phyloP scores from a whole-genome alignment of 257 asterid genomes.

The Penstemon newberryi region DNA sequence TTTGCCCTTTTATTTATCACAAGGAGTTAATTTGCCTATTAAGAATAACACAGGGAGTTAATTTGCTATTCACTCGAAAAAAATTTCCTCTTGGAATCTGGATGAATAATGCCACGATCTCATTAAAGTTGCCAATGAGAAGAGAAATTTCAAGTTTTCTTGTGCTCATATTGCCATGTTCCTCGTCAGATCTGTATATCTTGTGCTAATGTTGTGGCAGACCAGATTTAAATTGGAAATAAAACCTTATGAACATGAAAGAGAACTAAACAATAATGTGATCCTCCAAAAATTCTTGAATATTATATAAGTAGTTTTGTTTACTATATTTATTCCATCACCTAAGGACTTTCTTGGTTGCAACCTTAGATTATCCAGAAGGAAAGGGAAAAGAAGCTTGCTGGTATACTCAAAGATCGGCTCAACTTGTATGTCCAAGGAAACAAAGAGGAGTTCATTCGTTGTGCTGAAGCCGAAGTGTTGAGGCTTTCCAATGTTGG shows the following conservation, averaged over 20 bases:
- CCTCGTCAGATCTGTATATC: too few species aligned
- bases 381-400: conserved; percentile 98
- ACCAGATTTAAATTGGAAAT: neutral
- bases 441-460: conserved; percentile 74
- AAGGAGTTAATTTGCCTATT: too few species aligned
- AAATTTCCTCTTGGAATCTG: too few species aligned
- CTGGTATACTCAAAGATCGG: conserved; percentile 68
- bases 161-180: too few species aligned
- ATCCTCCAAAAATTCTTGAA: conserved; percentile 12
- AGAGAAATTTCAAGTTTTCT: too few species aligned
- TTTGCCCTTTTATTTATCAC: too few species aligned
- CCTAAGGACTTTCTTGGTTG: conserved; percentile 22
- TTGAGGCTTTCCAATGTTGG: conserved; percentile 90
- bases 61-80: too few species aligned
- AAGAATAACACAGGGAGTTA: too few species aligned
- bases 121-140: too few species aligned
- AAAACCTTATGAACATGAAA: neutral
- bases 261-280: neutral
- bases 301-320: conserved; percentile 4
- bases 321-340: conserved; percentile 3
- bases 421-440: conserved; percentile 88
- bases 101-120: too few species aligned
- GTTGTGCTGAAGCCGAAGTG: conserved; percentile 82
- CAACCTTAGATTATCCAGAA: conserved; percentile 63
- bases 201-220: too few species aligned